Conservation (phyloP, 176 grass and related monocot genomes). For the Alopecurus myosuroides region DNA sequence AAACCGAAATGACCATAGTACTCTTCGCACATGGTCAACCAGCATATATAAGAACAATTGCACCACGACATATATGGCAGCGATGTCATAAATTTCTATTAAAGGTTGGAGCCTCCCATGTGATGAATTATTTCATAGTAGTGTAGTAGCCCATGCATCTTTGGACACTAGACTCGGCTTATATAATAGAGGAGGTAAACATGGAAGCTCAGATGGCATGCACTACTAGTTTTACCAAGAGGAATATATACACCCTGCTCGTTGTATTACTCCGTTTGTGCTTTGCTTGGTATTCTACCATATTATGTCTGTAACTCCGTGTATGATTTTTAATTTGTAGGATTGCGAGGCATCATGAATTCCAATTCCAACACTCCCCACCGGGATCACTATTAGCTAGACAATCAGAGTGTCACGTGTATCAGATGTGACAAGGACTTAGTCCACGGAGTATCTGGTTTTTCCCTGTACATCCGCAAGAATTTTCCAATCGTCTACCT, state of each 20-base stretch:
- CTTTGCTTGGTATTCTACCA: neutral
- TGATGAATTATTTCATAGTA: neutral
- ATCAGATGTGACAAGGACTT: too few relatives aligned
- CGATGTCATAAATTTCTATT: neutral
- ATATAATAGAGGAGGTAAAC: neutral
- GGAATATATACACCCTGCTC: neutral
- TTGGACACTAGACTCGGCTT: neutral
- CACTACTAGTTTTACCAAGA: neutral
- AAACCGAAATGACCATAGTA: neutral
- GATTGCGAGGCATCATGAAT: neutral
- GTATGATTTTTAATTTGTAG: neutral
- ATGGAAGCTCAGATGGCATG: neutral
- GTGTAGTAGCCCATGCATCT: neutral
- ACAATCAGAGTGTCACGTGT: too few relatives aligned
- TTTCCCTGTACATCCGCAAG: too few relatives aligned
- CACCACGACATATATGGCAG: neutral
- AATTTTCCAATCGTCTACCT: too few relatives aligned
- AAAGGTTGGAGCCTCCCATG: neutral
- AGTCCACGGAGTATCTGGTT: too few relatives aligned
- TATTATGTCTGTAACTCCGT: neutral
- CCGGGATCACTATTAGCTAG: too few relatives aligned
- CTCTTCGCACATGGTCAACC: neutral
- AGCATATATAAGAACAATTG: neutral
- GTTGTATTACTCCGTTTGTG: neutral
- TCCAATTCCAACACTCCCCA: too few relatives aligned